phyloP scores from a whole-genome alignment of 345 rosid species.

The Corchorus olitorius region DNA sequence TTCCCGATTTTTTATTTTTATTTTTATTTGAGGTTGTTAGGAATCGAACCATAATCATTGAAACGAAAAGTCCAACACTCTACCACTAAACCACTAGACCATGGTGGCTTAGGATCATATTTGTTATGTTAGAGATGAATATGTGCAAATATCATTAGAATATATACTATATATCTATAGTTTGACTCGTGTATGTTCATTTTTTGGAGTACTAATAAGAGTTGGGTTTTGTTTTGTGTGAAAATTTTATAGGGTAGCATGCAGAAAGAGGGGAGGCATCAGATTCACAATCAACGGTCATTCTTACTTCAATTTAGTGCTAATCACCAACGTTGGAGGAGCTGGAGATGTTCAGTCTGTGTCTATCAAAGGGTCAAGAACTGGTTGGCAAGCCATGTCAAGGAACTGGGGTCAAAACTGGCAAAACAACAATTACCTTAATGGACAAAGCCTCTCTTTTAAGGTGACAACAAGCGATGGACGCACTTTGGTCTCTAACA shows the following conservation, averaged over 20 bases:
- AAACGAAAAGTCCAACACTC: no score
- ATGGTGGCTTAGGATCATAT: no score
- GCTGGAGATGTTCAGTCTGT: slow-evolving; percentile 54
- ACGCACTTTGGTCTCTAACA: slow-evolving; percentile 37
- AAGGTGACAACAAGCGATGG: slow-evolving; percentile 54
- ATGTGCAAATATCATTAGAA: no score
- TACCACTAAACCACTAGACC: no score
- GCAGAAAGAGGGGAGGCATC: slow-evolving; percentile 54
- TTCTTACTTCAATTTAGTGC: slow-evolving; percentile 57
- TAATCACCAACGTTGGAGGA: slow-evolving; percentile 63
- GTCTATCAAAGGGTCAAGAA: slow-evolving; percentile 54
- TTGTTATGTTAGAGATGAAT: no score
- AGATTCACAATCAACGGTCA: slow-evolving; percentile 62
- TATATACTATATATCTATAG: background rate
- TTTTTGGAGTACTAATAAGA: background rate
- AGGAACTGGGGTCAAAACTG: slow-evolving; percentile 71
- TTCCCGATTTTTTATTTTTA: no score
- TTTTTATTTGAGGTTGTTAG: no score
- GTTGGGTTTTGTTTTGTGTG: background rate
- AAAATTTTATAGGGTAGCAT: slow-evolving; percentile 45
- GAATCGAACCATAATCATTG: no score
- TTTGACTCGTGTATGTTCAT: background rate
- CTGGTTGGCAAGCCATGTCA: slow-evolving; percentile 55
- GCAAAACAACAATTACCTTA: slow-evolving; percentile 50
- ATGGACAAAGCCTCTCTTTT: slow-evolving; percentile 57